Base-by-base conservation (phyloP, 2,329 filamentous ascomycete genomes). In the Exophiala calicioides region DNA sequence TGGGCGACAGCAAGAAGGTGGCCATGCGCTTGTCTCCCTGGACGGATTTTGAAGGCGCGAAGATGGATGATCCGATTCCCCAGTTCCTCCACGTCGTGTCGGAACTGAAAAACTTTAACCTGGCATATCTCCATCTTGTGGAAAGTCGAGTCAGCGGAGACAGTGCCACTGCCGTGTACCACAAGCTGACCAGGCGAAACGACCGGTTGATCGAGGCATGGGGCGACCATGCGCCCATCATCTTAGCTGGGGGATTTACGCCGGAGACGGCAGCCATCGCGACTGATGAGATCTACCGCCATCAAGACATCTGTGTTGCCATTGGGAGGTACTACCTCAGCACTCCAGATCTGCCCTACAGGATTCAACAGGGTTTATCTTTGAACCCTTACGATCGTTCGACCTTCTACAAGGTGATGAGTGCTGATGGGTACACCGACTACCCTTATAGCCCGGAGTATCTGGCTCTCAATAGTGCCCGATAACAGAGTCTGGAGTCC, bases 51-150 rank as follows among this genome's bases (percentile, higher is more conserved):
- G 27, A 51, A n/a, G 69, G 72, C 53, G 68, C 84, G 80, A 65
- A 67, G 32, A 82, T 82, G 7, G 23, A 63, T 0, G 71, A 84
- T 26, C 79, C 80, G 0, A 58, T 78, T 6, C 76, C 80, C 0
- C 80, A 85, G 46, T 85, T 84, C 57, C 65, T 66, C 0, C 68
- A 84, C 55, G 59, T 82, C 5, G 68, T 80, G 32, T 58, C 65
- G 20, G 69, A 73, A 19, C 65, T 81, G 4, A 74, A 71, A 51
- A 62, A 66, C 8, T 65, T 81, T 4, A 74, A 72, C 50, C 64
- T 85, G 5, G 74, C 78, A 1, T 83, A 80, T 55, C 58, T 84
- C 1, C 79, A 82, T 58, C 48, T 82, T 0, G 62, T 84, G 6
- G 78, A 84, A 52, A 21, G 6, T 10, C 3, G 45, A 15, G 19